These are phyloP conservation scores for Yarrowia sp. DNA, from an alignment of 805 yeast species.

Conservation along the genomic window DNA sequence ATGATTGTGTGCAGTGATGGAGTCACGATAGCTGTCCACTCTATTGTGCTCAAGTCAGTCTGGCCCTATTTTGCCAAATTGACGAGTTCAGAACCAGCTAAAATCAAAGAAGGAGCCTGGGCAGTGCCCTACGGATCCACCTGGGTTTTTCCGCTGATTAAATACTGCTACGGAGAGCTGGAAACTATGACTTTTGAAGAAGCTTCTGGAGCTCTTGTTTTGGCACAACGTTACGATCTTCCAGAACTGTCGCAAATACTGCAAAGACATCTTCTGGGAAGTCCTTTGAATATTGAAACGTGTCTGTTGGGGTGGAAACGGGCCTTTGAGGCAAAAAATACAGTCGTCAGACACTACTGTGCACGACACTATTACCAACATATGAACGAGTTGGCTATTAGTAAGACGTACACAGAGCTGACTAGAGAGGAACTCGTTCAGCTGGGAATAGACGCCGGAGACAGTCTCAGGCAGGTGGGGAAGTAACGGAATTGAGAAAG, in stretches of 20 bases:
- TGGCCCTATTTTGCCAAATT: slow-evolving; percentile 9
- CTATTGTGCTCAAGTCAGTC: not conserved
- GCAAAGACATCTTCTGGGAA: not conserved
- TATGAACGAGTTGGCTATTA: not conserved
- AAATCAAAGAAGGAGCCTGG: slow-evolving; percentile 10
- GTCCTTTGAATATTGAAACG: not conserved
- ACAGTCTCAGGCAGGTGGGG: not conserved
- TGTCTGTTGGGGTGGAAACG: not conserved
- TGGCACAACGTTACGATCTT: not conserved
- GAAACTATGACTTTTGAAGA: slow-evolving; percentile 5
- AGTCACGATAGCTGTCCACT: not conserved
- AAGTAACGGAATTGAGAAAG: no score
- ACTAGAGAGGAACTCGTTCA: not conserved
- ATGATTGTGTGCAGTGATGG: slow-evolving; percentile 22
- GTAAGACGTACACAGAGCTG: not conserved
- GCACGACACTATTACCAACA: not conserved
- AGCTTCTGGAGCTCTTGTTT: not conserved
- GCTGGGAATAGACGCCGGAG: slow-evolving; percentile 4
- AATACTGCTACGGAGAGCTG: slow-evolving; percentile 14
- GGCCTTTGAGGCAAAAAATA: not conserved
- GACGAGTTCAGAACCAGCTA: slow-evolving; percentile 3
- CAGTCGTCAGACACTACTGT: slow-evolving; percentile 4
- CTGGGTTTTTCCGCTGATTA: not conserved
- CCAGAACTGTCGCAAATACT: not conserved
- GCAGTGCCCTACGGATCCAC: not conserved